Evolutionary conservation across 78 protist genomes (phyloP).

Genomic region (Guillardia theta): DNA sequence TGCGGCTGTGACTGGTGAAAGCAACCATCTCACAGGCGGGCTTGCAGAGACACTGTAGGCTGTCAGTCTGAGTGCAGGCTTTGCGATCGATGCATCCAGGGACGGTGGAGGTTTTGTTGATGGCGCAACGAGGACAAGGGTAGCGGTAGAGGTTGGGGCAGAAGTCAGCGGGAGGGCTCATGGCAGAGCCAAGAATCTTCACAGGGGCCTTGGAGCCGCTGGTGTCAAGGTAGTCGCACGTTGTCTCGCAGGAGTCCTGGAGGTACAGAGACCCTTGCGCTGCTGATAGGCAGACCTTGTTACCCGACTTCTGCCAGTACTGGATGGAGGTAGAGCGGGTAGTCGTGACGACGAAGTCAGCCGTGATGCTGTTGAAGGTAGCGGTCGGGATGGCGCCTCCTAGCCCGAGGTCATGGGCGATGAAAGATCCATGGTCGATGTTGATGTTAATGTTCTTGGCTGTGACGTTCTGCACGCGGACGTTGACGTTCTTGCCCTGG

Average conservation of each 20-base stretch:
- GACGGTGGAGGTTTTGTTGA: background rate
- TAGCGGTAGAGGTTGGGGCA: background rate
- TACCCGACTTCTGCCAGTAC: background rate
- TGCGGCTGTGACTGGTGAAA: no score
- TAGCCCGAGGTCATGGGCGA: background rate
- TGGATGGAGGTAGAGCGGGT: background rate
- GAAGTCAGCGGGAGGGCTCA: background rate
- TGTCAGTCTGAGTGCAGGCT: background rate
- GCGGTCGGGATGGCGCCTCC: background rate
- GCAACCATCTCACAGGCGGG: slow-evolving; percentile 19
- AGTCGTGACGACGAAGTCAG: background rate
- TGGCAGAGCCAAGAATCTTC: background rate
- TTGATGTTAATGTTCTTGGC: background rate
- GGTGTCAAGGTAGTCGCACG: background rate
- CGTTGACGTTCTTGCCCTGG: background rate
- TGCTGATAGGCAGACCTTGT: background rate
- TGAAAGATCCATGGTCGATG: background rate
- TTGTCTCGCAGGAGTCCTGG: background rate
- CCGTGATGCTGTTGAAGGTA: background rate
- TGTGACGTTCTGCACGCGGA: background rate
- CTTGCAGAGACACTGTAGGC: slow-evolving; percentile 8
- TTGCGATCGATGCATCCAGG: background rate
- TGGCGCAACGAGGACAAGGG: background rate
- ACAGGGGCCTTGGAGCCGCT: background rate
- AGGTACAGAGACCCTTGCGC: background rate